Conservation (phyloP, 192 early-diverging fungal species). For the Phycomyces blakesleeanus region DNA sequence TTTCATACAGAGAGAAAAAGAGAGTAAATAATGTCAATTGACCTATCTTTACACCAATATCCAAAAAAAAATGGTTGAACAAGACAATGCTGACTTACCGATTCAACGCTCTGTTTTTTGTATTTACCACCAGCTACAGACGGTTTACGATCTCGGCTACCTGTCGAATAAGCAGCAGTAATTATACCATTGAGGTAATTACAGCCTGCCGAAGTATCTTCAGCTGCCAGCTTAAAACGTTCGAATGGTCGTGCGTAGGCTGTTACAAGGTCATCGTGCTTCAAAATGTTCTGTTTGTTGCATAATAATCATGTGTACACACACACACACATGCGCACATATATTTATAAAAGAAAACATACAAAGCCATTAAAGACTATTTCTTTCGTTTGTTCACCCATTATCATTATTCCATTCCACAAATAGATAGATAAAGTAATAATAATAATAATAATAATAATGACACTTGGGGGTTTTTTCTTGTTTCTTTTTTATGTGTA, state of each 20-base stretch:
- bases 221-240: constrained; percentile 57
- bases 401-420: too few relatives aligned
- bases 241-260: constrained; percentile 68
- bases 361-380: not conserved
- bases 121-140: constrained; percentile 47
- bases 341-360: too few relatives aligned
- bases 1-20: not conserved
- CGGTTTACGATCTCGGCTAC: constrained; percentile 34
- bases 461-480: not conserved
- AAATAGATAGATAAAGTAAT: not conserved
- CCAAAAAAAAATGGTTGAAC: too few relatives aligned
- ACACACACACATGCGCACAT: too few relatives aligned
- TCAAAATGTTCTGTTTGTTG: constrained; percentile 48
- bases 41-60: too few relatives aligned
- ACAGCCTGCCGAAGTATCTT: constrained; percentile 57
- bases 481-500: constrained; percentile 22
- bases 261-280: constrained; percentile 63
- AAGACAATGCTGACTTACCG: constrained; percentile 35
- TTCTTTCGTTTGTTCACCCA: not conserved
- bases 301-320: not conserved
- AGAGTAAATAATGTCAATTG: not conserved
- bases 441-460: not conserved
- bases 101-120: constrained; percentile 60
- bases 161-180: constrained; percentile 26
- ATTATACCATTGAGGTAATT: constrained; percentile 69